Base-by-base conservation (phyloP, 257 asterid species). In the Ehretia macrophylla region DNA sequence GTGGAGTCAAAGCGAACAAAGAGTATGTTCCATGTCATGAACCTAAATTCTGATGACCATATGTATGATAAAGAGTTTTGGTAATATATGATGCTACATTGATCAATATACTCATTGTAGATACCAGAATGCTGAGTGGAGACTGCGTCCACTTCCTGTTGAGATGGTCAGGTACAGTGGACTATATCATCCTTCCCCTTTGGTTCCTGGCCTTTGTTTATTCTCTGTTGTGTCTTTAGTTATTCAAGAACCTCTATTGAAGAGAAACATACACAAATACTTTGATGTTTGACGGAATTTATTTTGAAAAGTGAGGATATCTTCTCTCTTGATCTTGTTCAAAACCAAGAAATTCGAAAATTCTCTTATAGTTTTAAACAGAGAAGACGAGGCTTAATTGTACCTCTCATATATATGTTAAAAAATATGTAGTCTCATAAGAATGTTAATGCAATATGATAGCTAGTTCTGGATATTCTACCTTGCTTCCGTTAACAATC, bases 61-160 rank as follows among this genome's bases (percentile, higher is more conserved):
- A 27, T 27, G 6, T 27, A 27, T 27, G 35, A 27, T 27, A 27
- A 3, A 27, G 35, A 27, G 6, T 1, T 6, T n/a, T 27, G 6
- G 35, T 27, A 27, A 27, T 27, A 3, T 42, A 11, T 54, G 49
- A 39, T 69, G 40, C 56, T 51, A 52, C 60, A 67, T 65, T 80
- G 77, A 68, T 57, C 65, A 5, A 60, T 38, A 42, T 46, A 23
- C 59, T 32, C 67, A 64, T 66, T 71, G 57, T 85, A 91, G 98
- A 71, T 93, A 93, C 81, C 99, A 93, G 76, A 93, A 88, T 80
- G 99, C 95, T n/a, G 99, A 93, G 71, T 93, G 99, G 99, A 87
- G 99, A 78, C 68, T 86, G 23, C 86, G 99, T 56, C 99, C 97
- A 14, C 97, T 93, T 64, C 99, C 96, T 47, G 48, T 4, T 32